phyloP scores from a whole-genome alignment of 2,329 filamentous ascomycete species.

The Chrysosporium keratinophilum region DNA sequence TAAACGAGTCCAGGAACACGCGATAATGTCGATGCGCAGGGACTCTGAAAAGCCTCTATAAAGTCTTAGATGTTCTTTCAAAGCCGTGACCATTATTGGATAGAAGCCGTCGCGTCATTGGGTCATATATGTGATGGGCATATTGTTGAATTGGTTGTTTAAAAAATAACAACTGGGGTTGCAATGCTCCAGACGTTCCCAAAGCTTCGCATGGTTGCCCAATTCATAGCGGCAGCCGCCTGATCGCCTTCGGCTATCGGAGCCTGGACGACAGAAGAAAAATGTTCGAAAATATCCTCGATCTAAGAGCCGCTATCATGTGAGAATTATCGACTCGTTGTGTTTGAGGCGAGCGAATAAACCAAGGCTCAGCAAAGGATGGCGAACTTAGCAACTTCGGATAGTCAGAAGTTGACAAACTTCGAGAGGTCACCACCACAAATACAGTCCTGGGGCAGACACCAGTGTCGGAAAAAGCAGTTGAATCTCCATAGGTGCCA shows the following conservation, averaged over 20 bases:
- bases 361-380: constrained; percentile 22
- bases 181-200: constrained; percentile 26
- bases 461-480: constrained; percentile 24
- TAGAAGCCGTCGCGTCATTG: background rate
- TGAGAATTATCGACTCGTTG: constrained; percentile 23
- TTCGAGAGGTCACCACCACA: constrained; percentile 26
- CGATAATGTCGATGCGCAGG: background rate
- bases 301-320: constrained; percentile 20
- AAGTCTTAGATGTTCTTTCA: background rate
- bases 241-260: constrained; percentile 21
- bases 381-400: constrained; percentile 24
- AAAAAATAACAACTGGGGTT: constrained; percentile 25
- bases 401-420: constrained; percentile 25
- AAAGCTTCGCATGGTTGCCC: constrained; percentile 25
- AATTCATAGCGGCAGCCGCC: constrained; percentile 21
- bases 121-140: constrained; percentile 2
- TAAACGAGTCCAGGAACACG: background rate
- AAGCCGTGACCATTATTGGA: constrained; percentile 1
- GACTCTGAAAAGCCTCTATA: constrained; percentile 2
- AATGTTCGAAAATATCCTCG: constrained; percentile 21
- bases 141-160: constrained; percentile 21
- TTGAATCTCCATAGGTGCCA: constrained; percentile 25
- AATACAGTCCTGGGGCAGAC: constrained; percentile 22
- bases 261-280: constrained; percentile 25
- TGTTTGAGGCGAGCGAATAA: constrained; percentile 21